phyloP scores from a whole-genome alignment of 2,329 filamentous ascomycete genomes.

The Fusarium ramigenum region DNA sequence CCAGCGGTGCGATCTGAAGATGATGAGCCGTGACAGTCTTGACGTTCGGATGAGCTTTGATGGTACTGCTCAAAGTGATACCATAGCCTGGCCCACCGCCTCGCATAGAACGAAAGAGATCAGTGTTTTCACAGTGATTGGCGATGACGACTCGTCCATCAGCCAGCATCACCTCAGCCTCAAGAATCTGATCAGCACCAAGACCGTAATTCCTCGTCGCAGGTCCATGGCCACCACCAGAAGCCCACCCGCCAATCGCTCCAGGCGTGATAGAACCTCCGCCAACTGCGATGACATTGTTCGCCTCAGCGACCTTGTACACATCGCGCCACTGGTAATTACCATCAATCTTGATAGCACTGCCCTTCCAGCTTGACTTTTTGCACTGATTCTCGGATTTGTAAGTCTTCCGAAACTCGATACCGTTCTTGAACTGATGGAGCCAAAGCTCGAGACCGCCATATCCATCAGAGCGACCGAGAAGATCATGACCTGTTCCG shows the following conservation, averaged over 20 bases:
- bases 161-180: constrained; percentile 24
- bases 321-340: constrained; percentile 31
- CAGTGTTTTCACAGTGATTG: constrained; percentile 22
- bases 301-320: constrained; percentile 22
- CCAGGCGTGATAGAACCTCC: constrained; percentile 25
- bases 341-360: constrained; percentile 19
- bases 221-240: constrained; percentile 25
- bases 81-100: constrained; percentile 27
- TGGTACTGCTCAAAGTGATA: constrained; percentile 18
- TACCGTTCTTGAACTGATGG: constrained; percentile 23
- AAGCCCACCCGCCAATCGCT: constrained; percentile 27
- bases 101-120: constrained; percentile 25
- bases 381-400: neutral
- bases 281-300: constrained; percentile 21
- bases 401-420: constrained; percentile 1
- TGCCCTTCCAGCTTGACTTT: constrained; percentile 10
- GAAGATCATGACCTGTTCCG: constrained; percentile 26
- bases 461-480: constrained; percentile 22
- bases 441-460: constrained; percentile 28
- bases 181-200: constrained; percentile 23
- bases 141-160: constrained; percentile 11
- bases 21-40: constrained; percentile 14
- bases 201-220: constrained; percentile 30
- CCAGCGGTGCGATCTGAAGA: constrained; percentile 1
- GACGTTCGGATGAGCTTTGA: constrained; percentile 24